Evolutionary conservation across 345 rosid species (phyloP), one percentile per base, ranked within the genome.

Genomic region (Moringa oleifera): DNA sequence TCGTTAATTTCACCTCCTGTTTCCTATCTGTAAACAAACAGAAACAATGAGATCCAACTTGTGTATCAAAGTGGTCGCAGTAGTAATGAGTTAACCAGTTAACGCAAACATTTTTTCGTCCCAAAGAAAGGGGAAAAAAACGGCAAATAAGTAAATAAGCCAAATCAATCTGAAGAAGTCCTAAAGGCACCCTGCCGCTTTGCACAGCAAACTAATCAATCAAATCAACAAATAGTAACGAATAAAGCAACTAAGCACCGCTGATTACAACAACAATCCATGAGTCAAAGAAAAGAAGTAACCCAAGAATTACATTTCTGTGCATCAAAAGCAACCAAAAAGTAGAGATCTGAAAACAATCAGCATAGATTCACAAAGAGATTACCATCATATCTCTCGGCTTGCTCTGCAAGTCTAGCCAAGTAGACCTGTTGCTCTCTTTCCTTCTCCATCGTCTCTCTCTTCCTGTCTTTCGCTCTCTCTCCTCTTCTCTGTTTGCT

Each of bases 391-490:
- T 88, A 88, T 77, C 97, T 69, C 77, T 88, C 97, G 33, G 97
- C 94, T 76, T 90, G 95, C 88, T 90, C 95, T 7, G 93, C 89
- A 57, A 90, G 93, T 66, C 82, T 85, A 11, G 97, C 97, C 82
- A 70, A 72, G 86, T 90, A 90, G 47, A 90, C 93, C 53, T 64
- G 86, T 47, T 79, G 85, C 79, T 86, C 97, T 62, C 97, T 85
- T 73, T 85, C 97, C 66, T 75, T 88, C 85, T 84, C 97, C 97
- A 90, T 90, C 36, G 63, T 57, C 52, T 54, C 62, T 58, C 33
- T 54, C 37, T 49, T 33, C 70, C 47, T 58, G 51, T 66, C n/a
- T 58, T 66, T 31, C 20, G 47, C 25, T 16, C 47, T 23, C 33
- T 19, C 47, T 50, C 6, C 47, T 33, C 55, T 57, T 33, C 6